phyloP scores from a whole-genome alignment of 352 stramenopile species.

The Pythium brachiatum region DNA sequence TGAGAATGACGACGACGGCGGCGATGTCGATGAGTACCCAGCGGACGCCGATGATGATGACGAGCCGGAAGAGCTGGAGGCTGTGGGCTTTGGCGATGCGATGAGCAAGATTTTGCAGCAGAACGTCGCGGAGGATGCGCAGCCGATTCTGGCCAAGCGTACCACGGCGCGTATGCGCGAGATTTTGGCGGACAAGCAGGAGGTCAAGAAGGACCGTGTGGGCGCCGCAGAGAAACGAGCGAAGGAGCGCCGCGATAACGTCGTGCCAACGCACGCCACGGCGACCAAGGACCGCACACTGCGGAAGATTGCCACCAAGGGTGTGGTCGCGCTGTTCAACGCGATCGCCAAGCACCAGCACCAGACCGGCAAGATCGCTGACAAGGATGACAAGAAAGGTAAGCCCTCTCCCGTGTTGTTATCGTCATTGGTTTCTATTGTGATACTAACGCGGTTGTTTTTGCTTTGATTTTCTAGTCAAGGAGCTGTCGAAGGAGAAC shows the following conservation, averaged over 20 bases:
- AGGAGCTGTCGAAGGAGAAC: slow-evolving; percentile 84
- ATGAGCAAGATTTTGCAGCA: slow-evolving; percentile 86
- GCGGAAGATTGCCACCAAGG: slow-evolving; percentile 82
- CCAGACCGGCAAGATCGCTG: slow-evolving; percentile 47
- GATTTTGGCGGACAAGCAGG: slow-evolving; percentile 73
- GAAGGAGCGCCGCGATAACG: slow-evolving; percentile 78
- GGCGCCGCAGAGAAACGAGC: slow-evolving; percentile 72
- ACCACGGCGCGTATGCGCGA: slow-evolving; percentile 82
- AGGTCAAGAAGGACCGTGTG: slow-evolving; percentile 60
- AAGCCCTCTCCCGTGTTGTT: background rate
- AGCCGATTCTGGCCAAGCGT: slow-evolving; percentile 81
- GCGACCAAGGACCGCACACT: slow-evolving; percentile 62
- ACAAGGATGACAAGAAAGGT: slow-evolving; percentile 76
- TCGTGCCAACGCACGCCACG: slow-evolving; percentile 57
- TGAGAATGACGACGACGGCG: background rate
- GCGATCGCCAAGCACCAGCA: slow-evolving; percentile 87
- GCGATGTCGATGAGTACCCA: slow-evolving; percentile 21
- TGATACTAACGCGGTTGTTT: background rate
- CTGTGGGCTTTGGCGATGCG: slow-evolving; percentile 79
- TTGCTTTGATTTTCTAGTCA: slow-evolving; percentile 33
- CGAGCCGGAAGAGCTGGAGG: slow-evolving; percentile 45
- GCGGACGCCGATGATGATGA: slow-evolving; percentile 26
- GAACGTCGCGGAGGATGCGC: slow-evolving; percentile 60
- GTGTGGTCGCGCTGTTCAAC: slow-evolving; percentile 84
- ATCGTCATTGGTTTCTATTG: background rate